These are phyloP conservation scores for Heliosperma pusillum DNA, from an alignment of 148 eudicot genomes.

Conservation along the genomic window DNA sequence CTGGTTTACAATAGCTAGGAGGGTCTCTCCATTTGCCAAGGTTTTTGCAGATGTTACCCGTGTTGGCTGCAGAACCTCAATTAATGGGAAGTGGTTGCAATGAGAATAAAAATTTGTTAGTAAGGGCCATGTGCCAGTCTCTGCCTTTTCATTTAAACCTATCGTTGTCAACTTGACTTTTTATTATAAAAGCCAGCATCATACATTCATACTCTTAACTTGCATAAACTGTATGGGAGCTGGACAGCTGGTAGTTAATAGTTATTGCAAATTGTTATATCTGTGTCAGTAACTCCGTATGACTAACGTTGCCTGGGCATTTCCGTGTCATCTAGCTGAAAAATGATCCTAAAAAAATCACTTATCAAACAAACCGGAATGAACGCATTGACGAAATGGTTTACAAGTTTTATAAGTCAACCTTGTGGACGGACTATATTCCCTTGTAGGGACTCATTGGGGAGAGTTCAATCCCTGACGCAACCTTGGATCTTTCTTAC, in stretches of 20 bases:
- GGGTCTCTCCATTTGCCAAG: too few species aligned
- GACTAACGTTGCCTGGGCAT: neutral
- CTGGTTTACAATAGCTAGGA: too few species aligned
- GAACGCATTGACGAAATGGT: neutral
- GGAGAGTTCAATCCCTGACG: slow-evolving; percentile 1
- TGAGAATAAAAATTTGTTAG: too few species aligned
- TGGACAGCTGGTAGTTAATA: slow-evolving; percentile 1
- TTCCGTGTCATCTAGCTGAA: neutral
- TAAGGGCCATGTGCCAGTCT: neutral
- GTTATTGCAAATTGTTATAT: neutral
- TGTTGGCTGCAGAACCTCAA: too few species aligned
- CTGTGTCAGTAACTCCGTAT: neutral
- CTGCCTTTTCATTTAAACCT: neutral
- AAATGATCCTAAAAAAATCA: neutral
- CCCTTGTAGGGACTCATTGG: neutral
- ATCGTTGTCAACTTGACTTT: neutral
- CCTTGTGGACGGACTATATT: neutral
- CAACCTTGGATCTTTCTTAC: neutral
- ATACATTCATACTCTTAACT: neutral
- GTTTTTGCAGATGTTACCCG: too few species aligned
- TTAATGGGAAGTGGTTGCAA: too few species aligned
- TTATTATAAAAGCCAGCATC: slow-evolving; percentile 2
- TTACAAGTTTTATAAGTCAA: neutral
- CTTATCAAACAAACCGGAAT: neutral
- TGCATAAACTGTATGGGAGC: neutral